phyloP scores from a whole-genome alignment of 305 asterid species.

The Fraxinus velutina region DNA sequence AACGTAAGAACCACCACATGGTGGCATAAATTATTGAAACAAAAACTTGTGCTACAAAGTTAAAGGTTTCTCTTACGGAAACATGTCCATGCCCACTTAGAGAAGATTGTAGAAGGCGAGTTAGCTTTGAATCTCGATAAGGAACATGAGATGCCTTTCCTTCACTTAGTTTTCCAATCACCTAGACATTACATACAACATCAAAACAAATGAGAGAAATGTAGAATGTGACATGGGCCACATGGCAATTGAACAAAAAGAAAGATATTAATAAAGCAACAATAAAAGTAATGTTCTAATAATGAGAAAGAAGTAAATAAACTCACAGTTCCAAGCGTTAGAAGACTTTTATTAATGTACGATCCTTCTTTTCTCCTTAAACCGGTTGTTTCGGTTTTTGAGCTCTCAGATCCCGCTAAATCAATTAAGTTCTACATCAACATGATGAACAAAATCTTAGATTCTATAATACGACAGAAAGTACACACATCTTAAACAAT shows the following conservation, averaged over 20 bases:
- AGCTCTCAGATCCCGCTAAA: constrained; percentile 98
- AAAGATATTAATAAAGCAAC: constrained; percentile 5
- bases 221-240: neutral
- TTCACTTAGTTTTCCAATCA: constrained; percentile 97
- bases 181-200: constrained; percentile 43
- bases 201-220: constrained; percentile 20
- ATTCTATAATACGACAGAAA: constrained; percentile 2
- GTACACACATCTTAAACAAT: neutral
- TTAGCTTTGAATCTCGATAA: constrained; percentile 93
- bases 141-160: constrained; percentile 98
- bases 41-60: neutral
- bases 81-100: constrained; percentile 97
- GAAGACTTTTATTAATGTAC: constrained; percentile 95
- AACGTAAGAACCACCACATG: neutral
- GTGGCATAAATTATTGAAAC: neutral
- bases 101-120: constrained; percentile 90
- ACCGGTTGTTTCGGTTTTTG: constrained; percentile 97
- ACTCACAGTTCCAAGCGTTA: constrained; percentile 98
- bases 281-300: constrained; percentile 5
- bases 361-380: constrained; percentile 98
- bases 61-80: constrained; percentile 60
- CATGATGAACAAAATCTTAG: constrained; percentile 19
- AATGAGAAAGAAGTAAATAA: constrained; percentile 6
- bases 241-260: neutral
- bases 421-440: constrained; percentile 76